Conservation (phyloP, 805 yeast genomes). For the Barnettozyma populi region DNA sequence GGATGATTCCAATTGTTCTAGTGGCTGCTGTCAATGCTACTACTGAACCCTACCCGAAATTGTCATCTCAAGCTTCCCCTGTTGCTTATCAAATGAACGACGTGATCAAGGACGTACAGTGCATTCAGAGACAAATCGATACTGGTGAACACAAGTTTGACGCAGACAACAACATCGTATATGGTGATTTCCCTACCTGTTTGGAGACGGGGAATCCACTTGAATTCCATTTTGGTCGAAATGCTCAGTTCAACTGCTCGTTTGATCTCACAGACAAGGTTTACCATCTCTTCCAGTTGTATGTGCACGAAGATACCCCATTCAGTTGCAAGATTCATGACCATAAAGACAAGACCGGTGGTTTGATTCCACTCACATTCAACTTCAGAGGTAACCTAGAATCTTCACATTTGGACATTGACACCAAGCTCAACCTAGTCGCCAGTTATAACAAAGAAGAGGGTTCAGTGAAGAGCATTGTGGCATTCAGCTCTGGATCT, state of each 20-base stretch:
- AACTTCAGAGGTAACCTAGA: slow-evolving; percentile 62
- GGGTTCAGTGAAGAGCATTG: slow-evolving; percentile 30
- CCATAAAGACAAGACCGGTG: slow-evolving; percentile 27
- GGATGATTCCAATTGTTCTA: not conserved
- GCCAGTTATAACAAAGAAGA: slow-evolving; percentile 29
- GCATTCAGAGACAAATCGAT: slow-evolving; percentile 65
- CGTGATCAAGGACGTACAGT: slow-evolving; percentile 40
- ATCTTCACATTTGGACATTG: slow-evolving; percentile 65
- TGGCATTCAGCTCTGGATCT: slow-evolving; percentile 54
- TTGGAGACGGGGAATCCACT: slow-evolving; percentile 60
- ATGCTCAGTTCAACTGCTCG: slow-evolving; percentile 53
- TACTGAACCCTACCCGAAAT: slow-evolving; percentile 11
- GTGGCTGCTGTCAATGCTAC: not conserved
- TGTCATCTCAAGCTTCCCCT: not conserved
- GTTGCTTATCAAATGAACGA: slow-evolving; percentile 33
- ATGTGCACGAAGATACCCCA: slow-evolving; percentile 74
- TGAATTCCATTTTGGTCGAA: slow-evolving; percentile 43
- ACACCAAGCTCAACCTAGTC: slow-evolving; percentile 48
- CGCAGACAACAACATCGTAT: slow-evolving; percentile 48
- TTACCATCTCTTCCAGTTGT: slow-evolving; percentile 68
- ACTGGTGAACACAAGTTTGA: slow-evolving; percentile 74
- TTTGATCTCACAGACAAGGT: slow-evolving; percentile 55
- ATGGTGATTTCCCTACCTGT: slow-evolving; percentile 55
- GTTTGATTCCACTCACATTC: slow-evolving; percentile 52
- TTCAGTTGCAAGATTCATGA: slow-evolving; percentile 61